Percentiles rank a stretch among this genome's conserved stretches.
Evolutionary conservation across 2,329 filamentous ascomycete genomes (phyloP).

Genomic region (Xylaria sp.): DNA sequence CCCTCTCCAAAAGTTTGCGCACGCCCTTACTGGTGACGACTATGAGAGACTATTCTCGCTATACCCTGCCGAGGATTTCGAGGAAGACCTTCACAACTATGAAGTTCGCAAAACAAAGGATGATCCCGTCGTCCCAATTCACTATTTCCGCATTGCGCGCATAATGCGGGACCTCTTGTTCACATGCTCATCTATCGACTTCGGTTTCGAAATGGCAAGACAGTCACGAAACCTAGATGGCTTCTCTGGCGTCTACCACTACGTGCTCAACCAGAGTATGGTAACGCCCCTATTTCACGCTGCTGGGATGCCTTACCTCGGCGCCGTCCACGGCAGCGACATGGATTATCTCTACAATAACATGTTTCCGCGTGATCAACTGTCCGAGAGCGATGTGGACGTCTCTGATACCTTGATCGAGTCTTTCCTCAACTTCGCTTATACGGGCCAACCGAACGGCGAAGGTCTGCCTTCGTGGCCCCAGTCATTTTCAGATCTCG

Average conservation of each 20-base stretch:
- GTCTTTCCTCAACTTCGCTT: constrained; percentile 44
- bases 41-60: constrained; percentile 43
- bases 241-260: constrained; percentile 41
- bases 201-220: constrained; percentile 38
- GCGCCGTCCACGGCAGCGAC: constrained; percentile 45
- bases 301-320: constrained; percentile 45
- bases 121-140: constrained; percentile 29
- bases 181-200: constrained; percentile 41
- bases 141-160: constrained; percentile 37
- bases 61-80: constrained; percentile 44
- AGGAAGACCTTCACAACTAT: constrained; percentile 39
- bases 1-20: constrained; percentile 38
- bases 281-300: constrained; percentile 41
- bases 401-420: constrained; percentile 35
- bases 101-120: constrained; percentile 34
- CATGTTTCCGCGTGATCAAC: constrained; percentile 38
- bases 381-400: constrained; percentile 36
- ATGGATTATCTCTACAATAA: constrained; percentile 45
- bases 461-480: constrained; percentile 35
- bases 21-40: constrained; percentile 43
- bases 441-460: constrained; percentile 38
- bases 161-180: constrained; percentile 38
- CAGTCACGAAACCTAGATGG: constrained; percentile 32
- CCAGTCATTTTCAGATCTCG: constrained; percentile 36
- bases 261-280: constrained; percentile 49